Conservation (phyloP, 345 rosid species). For the Ceriops tagal region DNA sequence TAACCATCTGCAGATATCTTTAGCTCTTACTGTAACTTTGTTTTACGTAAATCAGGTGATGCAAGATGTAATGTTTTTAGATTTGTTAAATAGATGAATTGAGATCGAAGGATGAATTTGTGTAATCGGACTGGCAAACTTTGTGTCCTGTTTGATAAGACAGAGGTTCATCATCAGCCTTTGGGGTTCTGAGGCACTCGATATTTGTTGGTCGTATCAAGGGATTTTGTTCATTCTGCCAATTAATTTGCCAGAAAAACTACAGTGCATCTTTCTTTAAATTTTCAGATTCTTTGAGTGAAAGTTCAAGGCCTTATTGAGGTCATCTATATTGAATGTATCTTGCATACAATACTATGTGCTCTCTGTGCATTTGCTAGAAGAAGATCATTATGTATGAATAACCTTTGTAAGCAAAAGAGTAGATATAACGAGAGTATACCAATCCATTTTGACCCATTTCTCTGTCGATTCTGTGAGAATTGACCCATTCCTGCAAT, state of each 20-base stretch:
- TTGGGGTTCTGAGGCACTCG: not conserved
- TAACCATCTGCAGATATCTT: not conserved
- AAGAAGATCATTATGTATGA: not conserved
- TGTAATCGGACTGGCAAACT: not conserved
- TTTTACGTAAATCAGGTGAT: not conserved
- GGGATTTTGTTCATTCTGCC: not conserved
- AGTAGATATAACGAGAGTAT: slow-evolving; percentile 7
- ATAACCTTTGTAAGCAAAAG: not conserved
- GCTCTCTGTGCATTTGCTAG: not conserved
- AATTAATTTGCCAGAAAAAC: not conserved
- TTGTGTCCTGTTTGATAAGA: not conserved
- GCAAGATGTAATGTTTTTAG: not conserved
- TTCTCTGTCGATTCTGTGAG: slow-evolving; percentile 18
- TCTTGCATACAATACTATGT: not conserved
- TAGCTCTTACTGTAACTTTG: not conserved
- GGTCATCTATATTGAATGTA: not conserved
- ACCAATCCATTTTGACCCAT: slow-evolving; percentile 37
- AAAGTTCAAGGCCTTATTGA: not conserved
- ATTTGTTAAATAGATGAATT: not conserved
- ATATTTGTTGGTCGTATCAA: not conserved
- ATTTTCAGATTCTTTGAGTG: not conserved
- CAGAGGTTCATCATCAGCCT: not conserved
- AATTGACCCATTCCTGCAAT: slow-evolving; percentile 54
- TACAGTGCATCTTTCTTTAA: not conserved
- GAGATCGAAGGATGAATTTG: not conserved